Base-by-base conservation (phyloP, 177 flowering plant species). In the Tripterygium wilfordii region DNA sequence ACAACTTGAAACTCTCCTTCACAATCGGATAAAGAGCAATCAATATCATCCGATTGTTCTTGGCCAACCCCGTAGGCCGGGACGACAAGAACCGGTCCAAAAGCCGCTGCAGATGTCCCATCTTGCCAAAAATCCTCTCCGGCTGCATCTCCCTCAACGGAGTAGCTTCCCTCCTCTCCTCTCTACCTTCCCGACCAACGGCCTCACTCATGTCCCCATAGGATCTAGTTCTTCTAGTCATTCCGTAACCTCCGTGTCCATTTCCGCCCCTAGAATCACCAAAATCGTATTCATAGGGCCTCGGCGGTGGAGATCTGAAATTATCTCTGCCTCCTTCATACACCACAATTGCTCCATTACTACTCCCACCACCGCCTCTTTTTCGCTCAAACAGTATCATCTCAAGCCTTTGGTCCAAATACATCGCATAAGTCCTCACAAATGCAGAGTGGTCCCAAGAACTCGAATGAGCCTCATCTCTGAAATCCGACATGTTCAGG, bases 391-490 rank as follows among this genome's bases (percentile, higher is more conserved):
- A 86, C 13, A 72, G 43, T 42, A 64, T 47, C 58, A 69, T 42
- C 50, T 87, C 96, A 8, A 90, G 73, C 50, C 65, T 73, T 58
- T 91, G 86, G 65, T 89, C 97, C 36, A 92, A 70, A 54, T 82
- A 92, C 57, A 82, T 64, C 0, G 91, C 94, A 49, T 67, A 86
- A 24, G 84, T 77, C 32, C 94, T 69, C 5, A 92, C 96, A 61
- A 88, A 89, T 2, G 85, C 85, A 0, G 96, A 77, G 38, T 80
- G 88, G 54, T 89, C 97, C 95, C 97, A 89, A 21, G 94, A 82
- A 54, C 68, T 75, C 1, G 92, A 79, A 25, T 79, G 94, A 4
- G 97, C 94, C 64, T 89, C 97, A 45, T 84, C 98, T 10, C 82
- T 64, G 57, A 89, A 92, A 63, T 68, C 90, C 0, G 85, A 77